Base-by-base conservation (phyloP, 345 rosid species). In the Lepidium africanum region DNA sequence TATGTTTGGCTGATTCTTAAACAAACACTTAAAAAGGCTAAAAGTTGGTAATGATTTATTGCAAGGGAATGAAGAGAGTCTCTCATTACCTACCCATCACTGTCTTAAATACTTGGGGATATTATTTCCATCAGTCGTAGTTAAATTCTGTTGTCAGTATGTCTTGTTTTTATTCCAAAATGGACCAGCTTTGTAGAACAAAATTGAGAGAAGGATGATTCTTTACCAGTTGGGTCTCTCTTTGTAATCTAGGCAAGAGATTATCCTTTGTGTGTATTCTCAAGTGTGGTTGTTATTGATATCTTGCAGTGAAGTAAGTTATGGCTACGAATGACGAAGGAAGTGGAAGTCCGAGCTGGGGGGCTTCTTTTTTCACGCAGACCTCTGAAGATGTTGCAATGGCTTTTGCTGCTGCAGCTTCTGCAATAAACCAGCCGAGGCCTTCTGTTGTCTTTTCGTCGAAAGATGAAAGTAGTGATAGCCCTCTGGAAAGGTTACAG, bases 371-470 rank as follows among this genome's bases (percentile, higher is more conserved):
- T 67, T 82, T 84, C 67, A 69, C 65, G 81, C 96, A 79, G 74
- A 86, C 92, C 0, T 84, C 84, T 2, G 93, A 90, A 76, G 96
- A 90, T 80, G 90, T 88, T 38, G 91, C 90, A 8, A 84, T 69
- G 75, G 94, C 92, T 71, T 87, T 88, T 51, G 90, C 90, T 42
- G 86, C 90, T n/a, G 96, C 96, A 6, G 93, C 96, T 14, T 79
- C 91, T 33, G 83, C 88, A 8, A 77, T 82, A 35, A 85, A 65
- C 72, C 86, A 96, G 15, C 85, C 92, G n/a, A 72, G 92, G 61
- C 98, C 97, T 1, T 93, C 91, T 40, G 96, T 89, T 11, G 91
- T 92, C 3, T 92, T 81, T 73, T 88, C 93, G 7, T 78, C 93
- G 0, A 85, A 82, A 65, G 94, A 83, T 15, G 96, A 90, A 30